Evolutionary conservation across 768 basidiomycete genomes (phyloP).

Genomic region (Podaxis sp.): DNA sequence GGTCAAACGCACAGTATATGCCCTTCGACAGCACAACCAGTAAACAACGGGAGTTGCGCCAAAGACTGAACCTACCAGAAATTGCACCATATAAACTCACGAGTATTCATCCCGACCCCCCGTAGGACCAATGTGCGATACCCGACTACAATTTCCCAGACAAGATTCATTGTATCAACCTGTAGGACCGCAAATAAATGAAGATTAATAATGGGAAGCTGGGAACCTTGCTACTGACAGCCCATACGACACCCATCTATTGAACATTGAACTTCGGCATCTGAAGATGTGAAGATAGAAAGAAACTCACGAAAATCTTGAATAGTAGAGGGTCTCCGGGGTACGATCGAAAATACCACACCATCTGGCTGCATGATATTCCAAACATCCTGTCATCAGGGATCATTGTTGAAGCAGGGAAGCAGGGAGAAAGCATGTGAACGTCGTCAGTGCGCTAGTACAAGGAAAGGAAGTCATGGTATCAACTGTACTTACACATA

Average conservation of each 20-base stretch:
- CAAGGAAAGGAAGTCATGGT: not conserved
- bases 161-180: too few species aligned
- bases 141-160: too few species aligned
- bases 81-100: too few species aligned
- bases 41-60: not conserved
- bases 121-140: too few species aligned
- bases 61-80: too few species aligned
- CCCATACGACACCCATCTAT: too few species aligned
- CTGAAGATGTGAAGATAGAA: not conserved
- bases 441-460: not conserved
- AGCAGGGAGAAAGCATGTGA: not conserved
- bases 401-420: not conserved
- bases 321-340: not conserved
- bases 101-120: too few species aligned
- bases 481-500: not conserved
- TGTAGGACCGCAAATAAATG: too few species aligned
- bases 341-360: slow-evolving; percentile 11
- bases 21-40: not conserved
- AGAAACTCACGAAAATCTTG: not conserved
- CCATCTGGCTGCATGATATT: slow-evolving; percentile 3
- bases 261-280: too few species aligned
- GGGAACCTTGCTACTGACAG: too few species aligned
- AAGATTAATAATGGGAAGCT: too few species aligned
- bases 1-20: not conserved
- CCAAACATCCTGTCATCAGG: not conserved